Conservation (phyloP, 371 early-diverging fungal species). For the Coemansia sp. region DNA sequence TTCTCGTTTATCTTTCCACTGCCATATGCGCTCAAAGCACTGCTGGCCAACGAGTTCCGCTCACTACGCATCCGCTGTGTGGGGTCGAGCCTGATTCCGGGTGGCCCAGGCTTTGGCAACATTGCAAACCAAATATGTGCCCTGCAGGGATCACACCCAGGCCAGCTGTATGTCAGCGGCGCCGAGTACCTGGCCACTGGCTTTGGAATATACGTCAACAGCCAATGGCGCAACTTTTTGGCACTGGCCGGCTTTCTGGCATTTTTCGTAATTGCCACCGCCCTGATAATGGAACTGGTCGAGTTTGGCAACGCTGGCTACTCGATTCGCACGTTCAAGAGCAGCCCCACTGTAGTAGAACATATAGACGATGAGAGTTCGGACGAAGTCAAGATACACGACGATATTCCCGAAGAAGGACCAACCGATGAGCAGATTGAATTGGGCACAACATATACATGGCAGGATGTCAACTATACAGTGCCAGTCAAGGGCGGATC, state of each 20-base stretch:
- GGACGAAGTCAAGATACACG: not conserved
- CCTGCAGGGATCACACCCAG: conserved; percentile 59
- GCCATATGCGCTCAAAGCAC: conserved; percentile 69
- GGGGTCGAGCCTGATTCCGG: conserved; percentile 56
- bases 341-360: conserved; percentile 33
- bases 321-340: conserved; percentile 60
- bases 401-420: conserved; percentile 26
- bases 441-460: conserved; percentile 60
- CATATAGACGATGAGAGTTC: conserved; percentile 5
- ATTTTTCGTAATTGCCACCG: conserved; percentile 56
- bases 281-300: conserved; percentile 58
- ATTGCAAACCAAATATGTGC: conserved; percentile 63
- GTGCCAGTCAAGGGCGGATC: conserved; percentile 61
- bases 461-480: conserved; percentile 59
- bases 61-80: conserved; percentile 60
- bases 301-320: conserved; percentile 59
- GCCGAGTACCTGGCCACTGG: conserved; percentile 57
- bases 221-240: conserved; percentile 62
- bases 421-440: conserved; percentile 49
- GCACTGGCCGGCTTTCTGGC: conserved; percentile 59
- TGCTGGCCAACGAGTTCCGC: conserved; percentile 71
- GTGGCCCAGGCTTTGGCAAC: conserved; percentile 39
- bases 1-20: conserved; percentile 73
- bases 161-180: conserved; percentile 57
- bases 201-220: conserved; percentile 54